Base-by-base conservation (phyloP, 768 basidiomycete genomes). In the Termitomyces sp. region DNA sequence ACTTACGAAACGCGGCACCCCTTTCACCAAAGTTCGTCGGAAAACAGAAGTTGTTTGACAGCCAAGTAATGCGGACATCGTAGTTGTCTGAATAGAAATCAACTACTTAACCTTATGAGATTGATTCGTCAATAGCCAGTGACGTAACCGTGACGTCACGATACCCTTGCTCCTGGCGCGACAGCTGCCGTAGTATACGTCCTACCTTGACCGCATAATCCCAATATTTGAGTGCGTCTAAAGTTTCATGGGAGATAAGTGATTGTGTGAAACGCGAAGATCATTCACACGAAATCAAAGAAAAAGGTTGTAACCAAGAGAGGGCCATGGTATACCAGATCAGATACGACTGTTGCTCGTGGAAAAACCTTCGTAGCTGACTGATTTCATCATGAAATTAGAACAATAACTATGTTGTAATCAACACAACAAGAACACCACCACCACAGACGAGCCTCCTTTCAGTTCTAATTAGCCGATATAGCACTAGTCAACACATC, bases 401-500 rank as follows among this genome's bases (percentile, higher is more conserved):
- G 7, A 8, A 24, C 20, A 15, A 6, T 9, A 28, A 3, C 22
- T 28, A 34, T 9, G 8, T 50, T 9, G 15, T 15, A n/a, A 34
- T 34, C 15, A 33, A 22, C 22, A 4, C 7, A 9, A 24, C 33
- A 20, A 3, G 3, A 48, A 15, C 15, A 13, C 20, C n/a, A 49
- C n/a, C 31, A 39, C 22, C 6, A 50, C 13, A 5, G 46, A 34
- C 18, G 37, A 42, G 18, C 16, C 16, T n/a, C 24, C 5, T 4
- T 41, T 28, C 13, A 26, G n/a, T 20, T n/a, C 51, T 42, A 57
- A 29, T 63, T 61, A 20, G 73, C 70, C 20, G 65, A 65, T 50
- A 79, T 76, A 37, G 75, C 74, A 41, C 69, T 63, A 13, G 69
- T 70, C 57, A 81, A 54, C 6, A 77, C 76, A 66, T 77, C 77